Base-by-base conservation (phyloP, 495 filamentous ascomycete genomes). In the Endocarpon pusillum region DNA sequence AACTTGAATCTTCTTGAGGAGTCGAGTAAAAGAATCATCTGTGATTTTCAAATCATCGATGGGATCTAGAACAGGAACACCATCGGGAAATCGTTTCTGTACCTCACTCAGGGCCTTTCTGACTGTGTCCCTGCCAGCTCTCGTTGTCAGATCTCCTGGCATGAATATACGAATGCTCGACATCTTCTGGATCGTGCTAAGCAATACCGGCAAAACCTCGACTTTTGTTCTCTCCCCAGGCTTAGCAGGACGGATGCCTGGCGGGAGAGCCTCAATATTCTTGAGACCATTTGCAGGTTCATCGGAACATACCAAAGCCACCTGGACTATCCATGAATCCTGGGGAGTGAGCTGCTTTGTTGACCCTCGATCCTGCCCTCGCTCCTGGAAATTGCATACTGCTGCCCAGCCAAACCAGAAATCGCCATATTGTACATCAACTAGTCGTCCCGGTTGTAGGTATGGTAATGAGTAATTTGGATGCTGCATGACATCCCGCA, bases 381-480 rank as follows among this genome's bases (percentile, higher is more conserved):
- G 73, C 34, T 61, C 57, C 2, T 64, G 69, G 41, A 67, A 74
- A 36, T 81, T 76, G 9, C 92, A 67, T 14, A 93, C 68, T 1
- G 78, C 75, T 34, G 87, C 89, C 91, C 89, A 97, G 24, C 85
- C 89, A 50, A 84, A 97, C 46, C 94, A 82, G 39, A 69, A 54
- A 33, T 77, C 73, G 31, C 73, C 69, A 45, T 80, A 69, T 45
- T 78, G 81, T 38, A 96, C 75, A 29, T 73, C 70, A n/a, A 97
- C 69, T 10, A 94, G 52, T 12, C 89, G 75, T 8, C 89, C 89
- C 21, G 74, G 60, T 39, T 84, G 75, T 52, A 94, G 59, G 48
- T 74, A 97, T 35, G 75, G 67, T 17, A 86, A 48, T 45, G 72
- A 78, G 50, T 94, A 77, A 40, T 76, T 75, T 4, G 91, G 89